These are phyloP conservation scores for Diaporthe australafricana DNA, from an alignment of 2,329 filamentous ascomycete genomes.

Conservation along the genomic window DNA sequence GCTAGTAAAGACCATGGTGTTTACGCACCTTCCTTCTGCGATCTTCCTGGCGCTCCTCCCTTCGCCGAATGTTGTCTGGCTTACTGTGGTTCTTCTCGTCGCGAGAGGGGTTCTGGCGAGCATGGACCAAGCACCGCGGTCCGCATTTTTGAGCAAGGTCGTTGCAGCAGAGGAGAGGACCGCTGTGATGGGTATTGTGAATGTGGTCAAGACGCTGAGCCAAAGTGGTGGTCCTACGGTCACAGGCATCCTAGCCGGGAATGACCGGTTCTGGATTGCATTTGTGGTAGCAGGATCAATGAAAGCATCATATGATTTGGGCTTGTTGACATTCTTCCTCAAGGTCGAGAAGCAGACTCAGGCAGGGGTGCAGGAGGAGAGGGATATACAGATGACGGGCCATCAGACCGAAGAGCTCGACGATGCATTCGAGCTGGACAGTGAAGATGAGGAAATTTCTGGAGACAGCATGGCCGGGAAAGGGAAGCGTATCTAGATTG, in stretches of 20 bases:
- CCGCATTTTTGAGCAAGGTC: slow-evolving; percentile 75
- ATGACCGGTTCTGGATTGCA: slow-evolving; percentile 68
- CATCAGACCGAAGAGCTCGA: background rate
- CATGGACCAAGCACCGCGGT: slow-evolving; percentile 79
- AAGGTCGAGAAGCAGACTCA: slow-evolving; percentile 26
- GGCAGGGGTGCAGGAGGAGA: background rate
- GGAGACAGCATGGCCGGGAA: background rate
- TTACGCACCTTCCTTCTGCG: slow-evolving; percentile 77
- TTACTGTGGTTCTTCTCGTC: slow-evolving; percentile 69
- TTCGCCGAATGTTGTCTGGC: slow-evolving; percentile 61
- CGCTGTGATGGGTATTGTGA: slow-evolving; percentile 77
- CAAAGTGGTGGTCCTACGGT: slow-evolving; percentile 72
- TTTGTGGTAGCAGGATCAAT: slow-evolving; percentile 73
- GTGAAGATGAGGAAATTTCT: background rate
- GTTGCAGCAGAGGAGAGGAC: slow-evolving; percentile 75
- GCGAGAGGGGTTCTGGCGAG: slow-evolving; percentile 71
- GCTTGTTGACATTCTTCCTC: slow-evolving; percentile 34
- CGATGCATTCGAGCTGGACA: slow-evolving; percentile 25
- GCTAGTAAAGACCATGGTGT: slow-evolving; percentile 81
- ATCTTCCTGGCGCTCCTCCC: slow-evolving; percentile 74
- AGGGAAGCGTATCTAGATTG: background rate
- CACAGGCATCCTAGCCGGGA: slow-evolving; percentile 71
- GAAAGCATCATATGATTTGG: slow-evolving; percentile 71
- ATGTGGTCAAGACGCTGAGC: slow-evolving; percentile 74
- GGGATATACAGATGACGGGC: background rate